Percentiles rank a stretch among this genome's conserved stretches.
These are phyloP conservation scores for Aspergillus proliferans DNA, from an alignment of 2,329 filamentous ascomycete genomes.

Conservation along the genomic window DNA sequence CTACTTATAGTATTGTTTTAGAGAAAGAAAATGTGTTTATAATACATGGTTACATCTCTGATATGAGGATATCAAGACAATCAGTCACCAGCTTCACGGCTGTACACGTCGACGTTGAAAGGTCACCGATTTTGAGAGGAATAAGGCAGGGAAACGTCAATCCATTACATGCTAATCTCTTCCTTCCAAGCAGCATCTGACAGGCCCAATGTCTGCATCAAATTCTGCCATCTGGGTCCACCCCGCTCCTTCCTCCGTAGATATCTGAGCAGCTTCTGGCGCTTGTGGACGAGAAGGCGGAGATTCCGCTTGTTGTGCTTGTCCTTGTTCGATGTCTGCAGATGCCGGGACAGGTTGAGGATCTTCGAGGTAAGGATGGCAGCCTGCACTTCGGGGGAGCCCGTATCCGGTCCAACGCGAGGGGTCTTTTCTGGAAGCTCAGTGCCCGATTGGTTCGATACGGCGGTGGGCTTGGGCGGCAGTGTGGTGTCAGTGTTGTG, in stretches of 20 bases:
- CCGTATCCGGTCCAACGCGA: conserved; percentile 85
- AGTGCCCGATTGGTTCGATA: conserved; percentile 36
- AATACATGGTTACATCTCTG: neutral
- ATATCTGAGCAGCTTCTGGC: conserved; percentile 84
- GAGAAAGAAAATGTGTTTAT: neutral
- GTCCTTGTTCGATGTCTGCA: conserved; percentile 70
- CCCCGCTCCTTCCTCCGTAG: conserved; percentile 84
- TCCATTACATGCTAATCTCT: conserved; percentile 67
- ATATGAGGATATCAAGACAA: neutral
- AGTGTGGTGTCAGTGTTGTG: conserved; percentile 76
- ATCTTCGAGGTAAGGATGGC: conserved; percentile 95
- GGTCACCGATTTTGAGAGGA: neutral
- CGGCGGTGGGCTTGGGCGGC: conserved; percentile 50
- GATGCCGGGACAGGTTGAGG: conserved; percentile 64
- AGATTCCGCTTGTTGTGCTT: conserved; percentile 93
- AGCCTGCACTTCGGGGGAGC: conserved; percentile 95
- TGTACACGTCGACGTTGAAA: neutral
- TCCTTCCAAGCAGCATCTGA: conserved; percentile 84
- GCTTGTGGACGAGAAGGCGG: conserved; percentile 73
- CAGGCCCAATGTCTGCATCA: conserved; percentile 77
- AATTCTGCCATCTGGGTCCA: conserved; percentile 79
- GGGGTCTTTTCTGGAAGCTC: conserved; percentile 44
- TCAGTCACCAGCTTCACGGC: neutral
- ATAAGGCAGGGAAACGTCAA: conserved; percentile 2
- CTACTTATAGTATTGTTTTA: neutral